Evolutionary conservation across 352 stramenopile genomes (phyloP).

Genomic region (Globisporangium splendens): DNA sequence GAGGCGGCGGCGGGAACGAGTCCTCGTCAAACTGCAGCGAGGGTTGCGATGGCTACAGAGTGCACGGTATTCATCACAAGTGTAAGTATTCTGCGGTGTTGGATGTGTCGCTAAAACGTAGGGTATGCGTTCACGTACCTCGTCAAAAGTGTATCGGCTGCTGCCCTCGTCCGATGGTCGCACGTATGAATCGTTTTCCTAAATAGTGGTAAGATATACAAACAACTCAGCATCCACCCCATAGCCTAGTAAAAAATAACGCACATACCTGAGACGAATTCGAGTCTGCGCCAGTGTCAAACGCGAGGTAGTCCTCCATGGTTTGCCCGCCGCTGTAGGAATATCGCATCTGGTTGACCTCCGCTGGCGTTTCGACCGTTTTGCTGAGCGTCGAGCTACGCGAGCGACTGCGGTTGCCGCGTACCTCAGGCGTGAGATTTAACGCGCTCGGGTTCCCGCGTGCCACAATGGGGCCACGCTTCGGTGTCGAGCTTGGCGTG

Average conservation of each 20-base stretch:
- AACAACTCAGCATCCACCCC: neutral
- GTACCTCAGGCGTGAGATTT: conserved; percentile 29
- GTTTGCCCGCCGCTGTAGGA: conserved; percentile 57
- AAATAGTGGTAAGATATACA: neutral
- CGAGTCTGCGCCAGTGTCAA: conserved; percentile 35
- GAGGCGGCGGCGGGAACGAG: conserved; percentile 68
- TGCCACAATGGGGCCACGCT: conserved; percentile 19
- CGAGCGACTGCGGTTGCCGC: conserved; percentile 50
- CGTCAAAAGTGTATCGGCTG: conserved; percentile 26
- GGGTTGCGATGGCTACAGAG: conserved; percentile 14
- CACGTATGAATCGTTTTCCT: conserved; percentile 42
- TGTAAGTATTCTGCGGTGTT: too few species aligned
- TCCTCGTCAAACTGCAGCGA: conserved; percentile 62
- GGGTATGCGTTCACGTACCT: conserved; percentile 16
- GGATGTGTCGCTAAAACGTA: too few species aligned
- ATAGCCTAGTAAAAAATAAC: neutral
- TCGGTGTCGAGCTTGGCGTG: conserved; percentile 48
- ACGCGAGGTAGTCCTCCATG: conserved; percentile 51
- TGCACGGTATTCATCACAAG: too few species aligned
- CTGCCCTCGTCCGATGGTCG: conserved; percentile 31
- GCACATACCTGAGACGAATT: conserved; percentile 39
- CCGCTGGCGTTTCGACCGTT: conserved; percentile 23
- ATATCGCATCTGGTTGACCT: conserved; percentile 51
- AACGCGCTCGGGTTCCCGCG: conserved; percentile 16
- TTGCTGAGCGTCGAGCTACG: conserved; percentile 44